phyloP scores from a whole-genome alignment of 2,329 filamentous ascomycete species.

The Chrysosphaeria jannelii region DNA sequence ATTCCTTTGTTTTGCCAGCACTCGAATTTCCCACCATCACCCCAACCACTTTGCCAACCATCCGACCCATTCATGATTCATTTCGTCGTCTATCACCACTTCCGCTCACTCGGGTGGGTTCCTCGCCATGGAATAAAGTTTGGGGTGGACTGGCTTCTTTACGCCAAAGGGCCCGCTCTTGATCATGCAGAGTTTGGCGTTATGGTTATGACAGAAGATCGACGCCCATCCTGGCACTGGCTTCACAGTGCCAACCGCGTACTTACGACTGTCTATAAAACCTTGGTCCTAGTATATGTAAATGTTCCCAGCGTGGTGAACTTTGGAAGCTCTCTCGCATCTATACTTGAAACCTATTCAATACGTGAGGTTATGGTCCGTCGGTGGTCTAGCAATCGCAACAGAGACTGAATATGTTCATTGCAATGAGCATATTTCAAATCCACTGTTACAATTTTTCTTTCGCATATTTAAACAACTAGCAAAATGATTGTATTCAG shows the following conservation, averaged over 20 bases:
- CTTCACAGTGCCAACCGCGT: slow-evolving; percentile 75
- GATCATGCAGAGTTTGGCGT: slow-evolving; percentile 84
- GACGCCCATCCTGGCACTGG: slow-evolving; percentile 35
- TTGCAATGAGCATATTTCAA: too few relatives aligned
- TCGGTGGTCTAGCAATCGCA: slow-evolving; percentile 64
- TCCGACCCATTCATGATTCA: slow-evolving; percentile 67
- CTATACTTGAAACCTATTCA: slow-evolving; percentile 35
- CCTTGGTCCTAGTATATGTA: slow-evolving; percentile 65
- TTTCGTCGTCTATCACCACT: slow-evolving; percentile 85
- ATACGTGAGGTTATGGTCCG: slow-evolving; percentile 56
- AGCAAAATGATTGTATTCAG: too few relatives aligned
- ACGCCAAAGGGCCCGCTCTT: slow-evolving; percentile 77
- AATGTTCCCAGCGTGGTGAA: slow-evolving; percentile 40
- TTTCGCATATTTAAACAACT: too few relatives aligned
- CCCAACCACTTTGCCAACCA: slow-evolving; percentile 11
- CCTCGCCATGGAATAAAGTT: slow-evolving; percentile 84
- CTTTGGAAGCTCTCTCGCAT: slow-evolving; percentile 14
- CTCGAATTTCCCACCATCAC: slow-evolving; percentile 36
- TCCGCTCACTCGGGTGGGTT: slow-evolving; percentile 84
- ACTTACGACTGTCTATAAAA: slow-evolving; percentile 72
- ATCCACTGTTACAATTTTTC: too few relatives aligned
- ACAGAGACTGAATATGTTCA: slow-evolving; percentile 14
- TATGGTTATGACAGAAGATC: slow-evolving; percentile 33
- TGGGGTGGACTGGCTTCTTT: slow-evolving; percentile 79
- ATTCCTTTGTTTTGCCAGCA: slow-evolving; percentile 35